Evolutionary conservation across 2,329 filamentous ascomycete species (phyloP), one percentile per base, ranked within the genome.

Genomic region (Stagonosporopsis cucurbitacearum): DNA sequence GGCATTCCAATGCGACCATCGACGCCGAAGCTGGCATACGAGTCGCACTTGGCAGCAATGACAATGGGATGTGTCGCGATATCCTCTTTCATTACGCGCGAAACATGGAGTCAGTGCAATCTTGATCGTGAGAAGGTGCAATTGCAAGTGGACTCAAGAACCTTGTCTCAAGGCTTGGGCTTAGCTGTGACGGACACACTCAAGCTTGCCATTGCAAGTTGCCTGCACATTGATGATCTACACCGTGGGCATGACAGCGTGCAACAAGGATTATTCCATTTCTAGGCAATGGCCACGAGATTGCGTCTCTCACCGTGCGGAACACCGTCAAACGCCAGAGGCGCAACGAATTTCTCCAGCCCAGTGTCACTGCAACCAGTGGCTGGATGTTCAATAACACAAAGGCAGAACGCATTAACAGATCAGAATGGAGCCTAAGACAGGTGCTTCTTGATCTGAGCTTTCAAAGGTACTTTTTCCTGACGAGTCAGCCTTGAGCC

Each of bases 101-200:
- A 47, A 64, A 71, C 40, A 30, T 72, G 39, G 65, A 72, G 54
- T 51, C 12, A 3, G 32, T 35, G 39, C 48, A 43, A 41, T 37
- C 19, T 53, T 1, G 35, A 42, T 20, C 39, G 46, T 54, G 47
- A 56, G 47, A 19, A 19, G 33, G 28, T 22, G 3, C 17, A 43
- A 42, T 11, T 1, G n/a, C 17, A 35, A 20, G n/a, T 20, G 13
- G n/a, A 19, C 19, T 15, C 15, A 11, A 25, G 7, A n/a, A 25
- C 15, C 32, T 9, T 19, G 17, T 13, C 17, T 17, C 20, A n/a
- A 7, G 1, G 4, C 22, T 15, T 19, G 6, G 19, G 12, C 23
- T 28, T 49, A 33, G 32, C 33, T 32, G n/a, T 19, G 4, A 22
- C n/a, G n/a, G n/a, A 3, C 25, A 12, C n/a, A 33, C 32, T 19